Conservation (phyloP, 1,139 yeast species). For the Saccharomycopsis phalli region DNA sequence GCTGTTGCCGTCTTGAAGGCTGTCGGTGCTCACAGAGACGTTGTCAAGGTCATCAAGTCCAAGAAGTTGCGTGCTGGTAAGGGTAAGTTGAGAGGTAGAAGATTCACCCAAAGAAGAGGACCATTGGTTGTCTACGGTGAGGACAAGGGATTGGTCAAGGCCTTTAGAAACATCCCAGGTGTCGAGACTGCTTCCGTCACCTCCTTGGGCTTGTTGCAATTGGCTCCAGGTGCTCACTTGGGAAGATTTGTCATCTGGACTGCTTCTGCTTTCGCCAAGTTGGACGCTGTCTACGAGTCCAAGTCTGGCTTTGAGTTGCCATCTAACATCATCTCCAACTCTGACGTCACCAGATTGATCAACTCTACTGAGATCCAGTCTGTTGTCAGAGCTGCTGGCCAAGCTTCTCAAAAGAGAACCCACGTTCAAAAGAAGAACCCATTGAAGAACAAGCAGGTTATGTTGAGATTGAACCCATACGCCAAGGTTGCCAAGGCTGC, state of each 20-base stretch:
- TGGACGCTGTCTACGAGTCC: conserved; percentile 97
- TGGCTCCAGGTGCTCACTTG: conserved; percentile 99
- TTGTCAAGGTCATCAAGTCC: conserved; percentile 95
- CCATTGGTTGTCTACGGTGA: conserved; percentile 97
- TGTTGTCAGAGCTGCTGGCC: conserved; percentile 95
- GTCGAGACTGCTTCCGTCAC: conserved; percentile 94
- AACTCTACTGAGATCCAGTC: conserved; percentile 99
- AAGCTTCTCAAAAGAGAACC: conserved; percentile 85
- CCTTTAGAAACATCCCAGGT: conserved; percentile 99
- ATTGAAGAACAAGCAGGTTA: conserved; percentile 98
- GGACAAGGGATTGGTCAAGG: conserved; percentile 97
- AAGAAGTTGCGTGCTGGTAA: conserved; percentile 99
- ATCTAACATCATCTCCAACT: conserved; percentile 85
- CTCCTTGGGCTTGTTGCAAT: conserved; percentile 92
- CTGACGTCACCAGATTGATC: conserved; percentile 95
- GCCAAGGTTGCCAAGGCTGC: conserved; percentile 94
- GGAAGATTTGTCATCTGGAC: conserved; percentile 99
- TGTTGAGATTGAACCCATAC: conserved; percentile 98
- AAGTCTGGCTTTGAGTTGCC: conserved; percentile 93
- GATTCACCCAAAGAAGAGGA: conserved; percentile 99
- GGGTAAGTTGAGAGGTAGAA: conserved; percentile 99
- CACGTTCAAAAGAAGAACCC: conserved; percentile 99
- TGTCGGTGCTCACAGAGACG: conserved; percentile 98
- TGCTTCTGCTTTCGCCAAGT: conserved; percentile 93
- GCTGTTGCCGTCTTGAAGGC: conserved; percentile 98